Evolutionary conservation across 345 rosid species (phyloP), one percentile per base, ranked within the genome.

Genomic region (Salix arbutifolia): DNA sequence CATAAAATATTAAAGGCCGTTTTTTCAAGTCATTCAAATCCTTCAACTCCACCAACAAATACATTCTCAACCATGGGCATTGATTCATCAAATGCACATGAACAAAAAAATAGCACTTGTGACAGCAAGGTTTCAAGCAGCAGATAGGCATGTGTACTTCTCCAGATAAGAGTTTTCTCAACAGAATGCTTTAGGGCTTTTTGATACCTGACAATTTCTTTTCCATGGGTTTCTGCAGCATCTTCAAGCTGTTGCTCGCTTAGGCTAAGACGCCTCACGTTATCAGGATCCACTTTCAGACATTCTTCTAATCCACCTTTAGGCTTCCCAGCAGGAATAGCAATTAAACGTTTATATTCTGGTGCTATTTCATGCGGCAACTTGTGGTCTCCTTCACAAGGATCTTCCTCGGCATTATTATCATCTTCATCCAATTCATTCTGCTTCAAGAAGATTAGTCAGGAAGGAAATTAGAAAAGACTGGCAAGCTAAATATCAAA

Each of bases 171-270:
- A 53, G 42, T 25, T 65, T n/a, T 16, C 26, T 30, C 30, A 64
- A 71, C 56, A 62, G 30, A 77, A 46, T 67, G 38, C 44, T 65
- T 52, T 28, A 19, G 60, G 25, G 28, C n/a, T 56, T 11, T 21
- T 65, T 33, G 4, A 58, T 82, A 92, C 97, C 91, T 86, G 17
- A 89, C 79, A 76, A 92, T 81, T 69, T 89, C 81, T 10, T 84
- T 84, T 86, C 87, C 91, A 78, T 87, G 80, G 48, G 86, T 76
- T 77, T 60, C 83, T 67, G 82, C 79, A 28, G 91, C 90, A 82
- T 87, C 89, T 84, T 90, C 86, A 70, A 90, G 88, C 48, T 81
- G 81, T 37, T 86, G 90, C 73, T 92, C 97, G 53, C 87, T 89
- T 83, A 92, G 78, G 71, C 97, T 92, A 71, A 90, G 74, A 30